Percentiles rank a stretch among this genome's conserved stretches.
These are phyloP conservation scores for Dendrostoma leiphaemia DNA, from an alignment of 2,329 filamentous ascomycete genomes.

Conservation along the genomic window DNA sequence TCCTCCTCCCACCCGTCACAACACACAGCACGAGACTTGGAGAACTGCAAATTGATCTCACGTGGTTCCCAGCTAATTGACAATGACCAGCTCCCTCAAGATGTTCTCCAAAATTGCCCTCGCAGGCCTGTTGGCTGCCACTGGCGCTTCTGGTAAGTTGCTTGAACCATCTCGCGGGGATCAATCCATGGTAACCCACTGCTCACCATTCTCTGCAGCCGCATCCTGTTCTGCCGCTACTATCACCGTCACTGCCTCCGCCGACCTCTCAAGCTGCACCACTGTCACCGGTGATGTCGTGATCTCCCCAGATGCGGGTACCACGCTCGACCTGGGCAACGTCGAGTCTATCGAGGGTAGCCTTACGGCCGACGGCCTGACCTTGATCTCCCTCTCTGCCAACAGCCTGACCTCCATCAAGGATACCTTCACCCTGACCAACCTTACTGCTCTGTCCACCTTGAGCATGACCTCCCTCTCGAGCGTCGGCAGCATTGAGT, in stretches of 20 bases:
- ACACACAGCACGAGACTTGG: not conserved
- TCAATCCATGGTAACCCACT: conserved; percentile 10
- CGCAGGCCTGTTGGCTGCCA: conserved; percentile 38
- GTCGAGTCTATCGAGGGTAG: conserved; percentile 55
- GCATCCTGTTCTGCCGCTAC: conserved; percentile 34
- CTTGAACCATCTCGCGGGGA: not conserved
- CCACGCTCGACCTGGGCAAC: conserved; percentile 61
- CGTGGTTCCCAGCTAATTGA: conserved; percentile 16
- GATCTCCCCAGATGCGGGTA: conserved; percentile 55
- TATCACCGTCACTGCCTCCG: conserved; percentile 63
- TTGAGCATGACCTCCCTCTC: conserved; percentile 66
- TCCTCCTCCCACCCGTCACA: not conserved
- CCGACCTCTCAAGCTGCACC: conserved; percentile 60
- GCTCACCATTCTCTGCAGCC: conserved; percentile 26
- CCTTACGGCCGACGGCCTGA: conserved; percentile 58
- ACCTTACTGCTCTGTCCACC: conserved; percentile 65
- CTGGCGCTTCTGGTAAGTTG: conserved; percentile 37
- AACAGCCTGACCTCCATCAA: conserved; percentile 62
- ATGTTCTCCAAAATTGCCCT: conserved; percentile 44
- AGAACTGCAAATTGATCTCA: not conserved
- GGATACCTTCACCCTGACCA: conserved; percentile 67
- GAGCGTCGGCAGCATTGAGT: conserved; percentile 65
- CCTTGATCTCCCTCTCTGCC: conserved; percentile 61
- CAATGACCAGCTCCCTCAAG: conserved; percentile 28
- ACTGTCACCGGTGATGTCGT: conserved; percentile 68